Base-by-base conservation (phyloP, 768 basidiomycete genomes). In the Boletus insuetus region DNA sequence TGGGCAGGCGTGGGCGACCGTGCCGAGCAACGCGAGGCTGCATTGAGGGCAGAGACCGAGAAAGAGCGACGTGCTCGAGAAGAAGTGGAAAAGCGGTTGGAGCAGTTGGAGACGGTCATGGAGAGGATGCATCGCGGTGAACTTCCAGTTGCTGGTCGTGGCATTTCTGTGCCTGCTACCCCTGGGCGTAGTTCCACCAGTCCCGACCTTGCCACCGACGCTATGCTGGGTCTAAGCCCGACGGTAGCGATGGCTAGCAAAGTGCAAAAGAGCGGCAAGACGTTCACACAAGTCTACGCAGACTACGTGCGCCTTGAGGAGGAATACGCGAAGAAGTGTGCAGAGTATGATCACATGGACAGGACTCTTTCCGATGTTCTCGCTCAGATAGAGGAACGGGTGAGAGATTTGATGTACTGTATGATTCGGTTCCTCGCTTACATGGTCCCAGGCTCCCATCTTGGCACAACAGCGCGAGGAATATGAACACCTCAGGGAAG, bases 241-340 rank as follows among this genome's bases (percentile, higher is more conserved):
- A 91, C 94, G 0, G 89, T 95, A 13, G 87, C 89, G 5, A 84
- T 96, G 76, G 92, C 87, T 8, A 86, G 86, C 72, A 83, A 79
- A 58, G 82, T 87, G 20, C 93, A 94, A 74, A 85, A 83, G 69
- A 82, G 78, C 26, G 92, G 91, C 29, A 91, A 90, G 78, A 90
- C 89, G 1, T 96, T 96, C 74, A 96, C 96, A 0, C 91, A 97
- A 65, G 87, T 98, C 20, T 98, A 97, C 68, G 82, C 89, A 16
- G 93, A 97, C 66, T 92, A 92, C 61, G 85, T 96, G 35, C 82
- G 83, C 51, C 79, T 95, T 39, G 88, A 97, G 68, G 90, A 91
- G 24, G 89, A 94, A 31, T 85, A 85, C 52, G 80, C 83, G 19
- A 81, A 78, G 69, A 91, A 93, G 71, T 85, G 82, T 49, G 79